phyloP scores from a whole-genome alignment of 345 rosid genomes.

The Pseudoturritis turrita region DNA sequence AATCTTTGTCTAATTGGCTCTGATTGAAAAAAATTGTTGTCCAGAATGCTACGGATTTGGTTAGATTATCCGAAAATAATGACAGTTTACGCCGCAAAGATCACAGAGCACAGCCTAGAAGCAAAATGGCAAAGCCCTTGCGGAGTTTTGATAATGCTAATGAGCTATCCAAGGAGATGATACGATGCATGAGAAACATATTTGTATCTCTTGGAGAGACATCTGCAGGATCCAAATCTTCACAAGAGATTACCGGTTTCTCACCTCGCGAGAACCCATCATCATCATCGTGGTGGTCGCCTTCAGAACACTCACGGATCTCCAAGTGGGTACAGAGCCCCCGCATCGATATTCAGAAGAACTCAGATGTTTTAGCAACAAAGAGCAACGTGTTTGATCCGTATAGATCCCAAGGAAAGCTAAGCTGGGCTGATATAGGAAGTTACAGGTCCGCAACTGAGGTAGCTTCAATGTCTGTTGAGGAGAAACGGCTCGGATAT shows the following conservation, averaged over 20 bases:
- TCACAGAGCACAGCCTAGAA: slow-evolving; percentile 19
- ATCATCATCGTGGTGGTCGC: slow-evolving; percentile 33
- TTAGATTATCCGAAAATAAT: slow-evolving; percentile 4
- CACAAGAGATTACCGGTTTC: slow-evolving; percentile 11
- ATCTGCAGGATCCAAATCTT: slow-evolving; percentile 51
- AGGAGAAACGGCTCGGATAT: slow-evolving; percentile 32
- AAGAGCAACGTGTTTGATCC: slow-evolving; percentile 29
- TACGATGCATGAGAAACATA: slow-evolving; percentile 88
- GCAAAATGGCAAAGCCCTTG: slow-evolving; percentile 15
- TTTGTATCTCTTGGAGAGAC: slow-evolving; percentile 80
- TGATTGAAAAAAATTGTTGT: not conserved
- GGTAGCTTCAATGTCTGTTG: slow-evolving; percentile 37
- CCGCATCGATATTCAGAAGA: slow-evolving; percentile 27
- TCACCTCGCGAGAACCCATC: slow-evolving; percentile 14
- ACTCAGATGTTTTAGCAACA: slow-evolving; percentile 25
- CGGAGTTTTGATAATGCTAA: slow-evolving; percentile 21
- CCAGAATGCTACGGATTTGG: slow-evolving; percentile 26
- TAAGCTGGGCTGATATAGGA: slow-evolving; percentile 33
- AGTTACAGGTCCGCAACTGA: slow-evolving; percentile 32
- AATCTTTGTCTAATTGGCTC: not conserved
- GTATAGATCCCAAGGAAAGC: slow-evolving; percentile 28
- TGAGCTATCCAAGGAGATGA: slow-evolving; percentile 70
- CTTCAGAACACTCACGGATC: slow-evolving; percentile 33
- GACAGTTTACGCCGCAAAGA: not conserved
- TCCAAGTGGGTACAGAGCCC: slow-evolving; percentile 35